phyloP scores from a whole-genome alignment of 257 asterid genomes.

The Plantago ovata region DNA sequence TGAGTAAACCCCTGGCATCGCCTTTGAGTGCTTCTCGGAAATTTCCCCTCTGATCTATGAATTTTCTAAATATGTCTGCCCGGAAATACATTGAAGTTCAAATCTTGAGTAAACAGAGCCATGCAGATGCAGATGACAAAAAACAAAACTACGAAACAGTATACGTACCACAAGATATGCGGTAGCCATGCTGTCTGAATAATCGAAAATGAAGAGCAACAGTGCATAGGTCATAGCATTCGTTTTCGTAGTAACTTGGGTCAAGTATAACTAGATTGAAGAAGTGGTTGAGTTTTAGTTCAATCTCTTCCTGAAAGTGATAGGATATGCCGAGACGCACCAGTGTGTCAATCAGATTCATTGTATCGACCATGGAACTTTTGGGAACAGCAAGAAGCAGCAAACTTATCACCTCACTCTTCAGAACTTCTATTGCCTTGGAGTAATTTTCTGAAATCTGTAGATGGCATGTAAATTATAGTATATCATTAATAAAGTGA shows the following conservation, averaged over 20 bases:
- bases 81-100: no score
- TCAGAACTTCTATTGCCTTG: conserved; percentile 23
- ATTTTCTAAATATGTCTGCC: conserved; percentile 19
- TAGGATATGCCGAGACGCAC: conserved; percentile 28
- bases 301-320: conserved; percentile 33
- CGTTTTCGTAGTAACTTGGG: background rate
- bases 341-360: conserved; percentile 27
- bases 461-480: no score
- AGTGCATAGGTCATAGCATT: conserved; percentile 17
- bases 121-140: no score
- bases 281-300: conserved; percentile 18
- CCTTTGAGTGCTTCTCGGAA: conserved; percentile 13
- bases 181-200: conserved; percentile 38
- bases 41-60: conserved; percentile 13
- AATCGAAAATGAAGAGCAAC: conserved; percentile 31
- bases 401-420: conserved; percentile 23
- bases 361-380: conserved; percentile 5
- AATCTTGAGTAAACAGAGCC: no score
- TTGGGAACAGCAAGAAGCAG: background rate
- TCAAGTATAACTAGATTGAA: background rate
- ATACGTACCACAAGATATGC: conserved; percentile 36
- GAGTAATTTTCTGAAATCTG: conserved; percentile 7
- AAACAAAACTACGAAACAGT: no score
- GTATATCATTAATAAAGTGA: no score
- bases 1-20: conserved; percentile 24